These are phyloP conservation scores for Amanita pseudoporphyria DNA, from an alignment of 768 basidiomycete species.

Conservation along the genomic window DNA sequence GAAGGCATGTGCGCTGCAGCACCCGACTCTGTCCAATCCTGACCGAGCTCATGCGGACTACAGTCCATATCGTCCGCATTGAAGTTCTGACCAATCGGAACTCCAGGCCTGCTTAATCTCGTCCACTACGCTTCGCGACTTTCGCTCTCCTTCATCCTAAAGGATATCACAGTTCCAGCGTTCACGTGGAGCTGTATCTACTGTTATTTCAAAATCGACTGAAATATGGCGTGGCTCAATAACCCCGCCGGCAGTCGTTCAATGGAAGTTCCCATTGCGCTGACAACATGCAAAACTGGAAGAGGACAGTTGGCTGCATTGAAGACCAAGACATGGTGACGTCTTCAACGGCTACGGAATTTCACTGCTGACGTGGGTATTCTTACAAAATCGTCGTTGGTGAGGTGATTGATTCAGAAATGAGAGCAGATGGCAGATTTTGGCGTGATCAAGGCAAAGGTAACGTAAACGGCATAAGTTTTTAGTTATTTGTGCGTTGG, in stretches of 20 bases:
- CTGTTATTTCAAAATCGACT: not conserved
- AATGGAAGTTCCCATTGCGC: not conserved
- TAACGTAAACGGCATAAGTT: slow-evolving; percentile 30
- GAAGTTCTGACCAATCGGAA: too few relatives aligned
- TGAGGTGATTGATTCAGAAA: too few relatives aligned
- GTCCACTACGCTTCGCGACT: not conserved
- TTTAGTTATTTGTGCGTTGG: too few relatives aligned
- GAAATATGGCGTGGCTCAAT: not conserved
- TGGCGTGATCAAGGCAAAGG: slow-evolving; percentile 69
- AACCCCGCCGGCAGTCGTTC: too few relatives aligned
- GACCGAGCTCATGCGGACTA: too few relatives aligned
- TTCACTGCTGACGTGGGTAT: too few relatives aligned
- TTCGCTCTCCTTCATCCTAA: not conserved
- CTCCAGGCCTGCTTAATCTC: too few relatives aligned
- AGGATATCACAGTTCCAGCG: not conserved
- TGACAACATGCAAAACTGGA: not conserved
- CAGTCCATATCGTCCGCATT: too few relatives aligned
- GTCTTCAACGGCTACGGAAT: too few relatives aligned
- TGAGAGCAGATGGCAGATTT: slow-evolving; percentile 88
- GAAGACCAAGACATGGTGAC: too few relatives aligned
- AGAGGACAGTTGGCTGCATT: not conserved
- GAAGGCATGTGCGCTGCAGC: too few relatives aligned
- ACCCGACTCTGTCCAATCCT: too few relatives aligned
- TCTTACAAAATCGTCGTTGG: slow-evolving; percentile 91
- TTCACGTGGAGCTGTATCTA: not conserved